phyloP scores from a whole-genome alignment of 2,329 filamentous ascomycete species.

The Monilinia laxa region DNA sequence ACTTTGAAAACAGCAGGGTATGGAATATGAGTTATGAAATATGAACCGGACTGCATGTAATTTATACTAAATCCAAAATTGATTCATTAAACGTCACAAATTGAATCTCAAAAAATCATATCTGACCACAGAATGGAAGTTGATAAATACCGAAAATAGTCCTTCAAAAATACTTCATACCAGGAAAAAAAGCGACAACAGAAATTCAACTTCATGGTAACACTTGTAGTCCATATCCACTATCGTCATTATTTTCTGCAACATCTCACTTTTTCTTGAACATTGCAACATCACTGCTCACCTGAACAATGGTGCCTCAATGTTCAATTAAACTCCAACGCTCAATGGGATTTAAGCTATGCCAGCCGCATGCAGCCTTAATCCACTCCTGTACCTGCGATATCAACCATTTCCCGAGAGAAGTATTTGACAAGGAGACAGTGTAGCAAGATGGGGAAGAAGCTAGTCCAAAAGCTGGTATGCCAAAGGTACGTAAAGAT shows the following conservation, averaged over 20 bases:
- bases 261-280: neutral
- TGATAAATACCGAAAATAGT: neutral
- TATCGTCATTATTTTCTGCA: too few species aligned
- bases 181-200: neutral
- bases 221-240: neutral
- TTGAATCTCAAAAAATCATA: too few species aligned
- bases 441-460: neutral
- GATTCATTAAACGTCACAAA: too few species aligned
- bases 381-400: neutral
- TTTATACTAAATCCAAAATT: too few species aligned
- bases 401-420: neutral
- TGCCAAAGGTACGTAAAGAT: constrained; percentile 1
- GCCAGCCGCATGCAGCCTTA: neutral
- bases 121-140: too few species aligned
- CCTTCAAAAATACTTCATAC: neutral
- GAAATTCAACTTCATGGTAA: neutral
- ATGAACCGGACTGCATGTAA: too few species aligned
- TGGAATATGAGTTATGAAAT: too few species aligned
- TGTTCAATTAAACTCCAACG: neutral
- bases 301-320: neutral
- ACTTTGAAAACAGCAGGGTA: too few species aligned
- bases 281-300: neutral
- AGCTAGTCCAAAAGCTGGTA: constrained; percentile 13
- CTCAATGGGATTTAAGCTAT: neutral
- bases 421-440: accelerated